Conservation (phyloP, 2,329 filamentous ascomycete species). For the Talaromyces sp. region DNA sequence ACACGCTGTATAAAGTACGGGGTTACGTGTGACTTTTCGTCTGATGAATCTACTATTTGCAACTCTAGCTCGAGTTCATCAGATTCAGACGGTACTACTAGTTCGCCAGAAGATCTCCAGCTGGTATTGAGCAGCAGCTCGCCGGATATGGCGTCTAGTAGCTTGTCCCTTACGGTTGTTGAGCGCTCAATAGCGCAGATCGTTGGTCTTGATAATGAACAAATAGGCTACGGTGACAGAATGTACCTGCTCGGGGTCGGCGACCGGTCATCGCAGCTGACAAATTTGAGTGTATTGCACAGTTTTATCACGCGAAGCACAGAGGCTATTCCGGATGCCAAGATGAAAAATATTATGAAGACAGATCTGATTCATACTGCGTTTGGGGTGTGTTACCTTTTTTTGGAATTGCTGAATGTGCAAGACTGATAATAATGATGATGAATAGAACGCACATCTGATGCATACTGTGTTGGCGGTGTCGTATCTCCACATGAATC, state of each 20-base stretch:
- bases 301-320: conserved; percentile 2
- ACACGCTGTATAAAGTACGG: conserved; percentile 7
- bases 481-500: conserved; percentile 9
- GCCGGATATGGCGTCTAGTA: background rate
- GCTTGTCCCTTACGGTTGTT: conserved; percentile 5
- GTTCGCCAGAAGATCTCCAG: background rate
- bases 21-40: conserved; percentile 9
- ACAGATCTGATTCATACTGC: conserved; percentile 6
- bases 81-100: background rate
- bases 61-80: background rate
- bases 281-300: background rate
- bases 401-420: background rate
- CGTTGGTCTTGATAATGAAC: background rate
- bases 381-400: conserved; percentile 2
- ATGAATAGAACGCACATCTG: conserved; percentile 3
- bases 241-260: background rate
- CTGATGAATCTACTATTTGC: background rate
- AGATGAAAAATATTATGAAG: conserved; percentile 6
- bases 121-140: background rate
- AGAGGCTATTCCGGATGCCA: background rate
- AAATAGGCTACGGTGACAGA: background rate
- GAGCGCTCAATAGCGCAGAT: conserved; percentile 1
- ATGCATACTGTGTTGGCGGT: conserved; percentile 8
- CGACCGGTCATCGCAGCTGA: background rate
- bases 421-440: background rate